Evolutionary conservation across 2,329 filamentous ascomycete genomes (phyloP).

Genomic region (Botryotinia calthae): DNA sequence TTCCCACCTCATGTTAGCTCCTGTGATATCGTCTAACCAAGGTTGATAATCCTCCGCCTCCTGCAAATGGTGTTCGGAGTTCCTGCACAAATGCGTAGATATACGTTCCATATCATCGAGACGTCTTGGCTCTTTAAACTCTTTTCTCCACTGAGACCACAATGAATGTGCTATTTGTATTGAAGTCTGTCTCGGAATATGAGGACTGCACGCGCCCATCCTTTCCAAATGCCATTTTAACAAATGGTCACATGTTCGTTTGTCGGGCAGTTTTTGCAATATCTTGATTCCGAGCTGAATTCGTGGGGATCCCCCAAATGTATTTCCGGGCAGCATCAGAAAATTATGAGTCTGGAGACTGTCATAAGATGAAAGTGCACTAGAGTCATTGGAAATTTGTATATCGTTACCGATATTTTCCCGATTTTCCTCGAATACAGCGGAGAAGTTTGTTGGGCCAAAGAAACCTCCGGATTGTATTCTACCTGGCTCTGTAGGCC

Average conservation of each 20-base stretch:
- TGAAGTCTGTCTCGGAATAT: conserved; percentile 25
- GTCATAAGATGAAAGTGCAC: conserved; percentile 26
- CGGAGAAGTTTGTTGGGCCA: conserved; percentile 37
- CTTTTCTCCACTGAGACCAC: conserved; percentile 31
- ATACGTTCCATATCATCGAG: conserved; percentile 31
- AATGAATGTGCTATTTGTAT: conserved; percentile 27
- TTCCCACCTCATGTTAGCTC: conserved; percentile 38
- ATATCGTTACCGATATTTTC: conserved; percentile 33
- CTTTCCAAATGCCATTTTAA: conserved; percentile 31
- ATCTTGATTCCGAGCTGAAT: conserved; percentile 34
- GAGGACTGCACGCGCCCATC: conserved; percentile 21
- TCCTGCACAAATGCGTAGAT: conserved; percentile 34
- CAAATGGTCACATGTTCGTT: conserved; percentile 33
- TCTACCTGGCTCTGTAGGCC: conserved; percentile 1
- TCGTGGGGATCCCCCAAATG: conserved; percentile 28
- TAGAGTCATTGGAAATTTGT: conserved; percentile 33
- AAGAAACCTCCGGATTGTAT: conserved; percentile 28
- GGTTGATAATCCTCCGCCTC: conserved; percentile 34
- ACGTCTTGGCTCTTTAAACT: conserved; percentile 29
- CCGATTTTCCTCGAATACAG: conserved; percentile 36
- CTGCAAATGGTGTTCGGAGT: conserved; percentile 32
- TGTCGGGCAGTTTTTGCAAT: conserved; percentile 32
- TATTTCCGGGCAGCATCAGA: conserved; percentile 32
- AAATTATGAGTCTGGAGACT: conserved; percentile 35
- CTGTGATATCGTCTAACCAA: conserved; percentile 35